Conservation (phyloP, 192 early-diverging fungal species). For the Pilaira anomala region DNA sequence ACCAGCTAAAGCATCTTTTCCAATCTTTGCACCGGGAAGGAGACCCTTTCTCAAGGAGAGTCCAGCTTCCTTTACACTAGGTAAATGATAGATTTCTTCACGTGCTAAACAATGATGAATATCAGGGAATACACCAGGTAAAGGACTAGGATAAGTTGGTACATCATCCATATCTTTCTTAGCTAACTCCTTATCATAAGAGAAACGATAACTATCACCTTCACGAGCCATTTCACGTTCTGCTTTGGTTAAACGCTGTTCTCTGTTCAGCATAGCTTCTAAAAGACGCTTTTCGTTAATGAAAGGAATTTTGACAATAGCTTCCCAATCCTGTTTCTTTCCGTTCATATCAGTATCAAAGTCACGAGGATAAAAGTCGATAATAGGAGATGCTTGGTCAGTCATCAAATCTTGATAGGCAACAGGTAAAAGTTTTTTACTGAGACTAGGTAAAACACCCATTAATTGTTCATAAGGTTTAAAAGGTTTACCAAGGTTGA, state of each 20-base stretch:
- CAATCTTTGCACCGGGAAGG: slow-evolving; percentile 58
- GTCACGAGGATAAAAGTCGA: slow-evolving; percentile 89
- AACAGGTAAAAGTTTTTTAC: slow-evolving; percentile 77
- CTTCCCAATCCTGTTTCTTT: slow-evolving; percentile 98
- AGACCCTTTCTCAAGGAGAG: slow-evolving; percentile 57
- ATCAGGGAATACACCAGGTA: slow-evolving; percentile 67
- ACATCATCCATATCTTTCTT: slow-evolving; percentile 14
- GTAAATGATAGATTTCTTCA: slow-evolving; percentile 56
- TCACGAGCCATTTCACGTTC: slow-evolving; percentile 57
- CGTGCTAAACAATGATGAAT: slow-evolving; percentile 51
- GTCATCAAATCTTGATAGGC: slow-evolving; percentile 82
- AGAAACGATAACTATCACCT: slow-evolving; percentile 66
- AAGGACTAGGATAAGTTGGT: slow-evolving; percentile 53
- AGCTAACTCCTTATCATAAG: slow-evolving; percentile 39
- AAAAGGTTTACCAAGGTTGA: slow-evolving; percentile 84
- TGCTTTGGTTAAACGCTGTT: slow-evolving; percentile 55
- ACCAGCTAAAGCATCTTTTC: slow-evolving; percentile 66
- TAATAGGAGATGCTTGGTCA: slow-evolving; percentile 81
- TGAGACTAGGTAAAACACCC: slow-evolving; percentile 92
- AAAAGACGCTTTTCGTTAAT: slow-evolving; percentile 89
- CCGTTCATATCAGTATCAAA: slow-evolving; percentile 97
- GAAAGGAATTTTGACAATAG: slow-evolving; percentile 96
- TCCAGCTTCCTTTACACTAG: slow-evolving; percentile 51
- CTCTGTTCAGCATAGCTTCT: slow-evolving; percentile 70
- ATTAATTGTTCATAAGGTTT: slow-evolving; percentile 97